phyloP scores from a whole-genome alignment of 2,329 filamentous ascomycete species.

The Annulohypoxylon truncatum region DNA sequence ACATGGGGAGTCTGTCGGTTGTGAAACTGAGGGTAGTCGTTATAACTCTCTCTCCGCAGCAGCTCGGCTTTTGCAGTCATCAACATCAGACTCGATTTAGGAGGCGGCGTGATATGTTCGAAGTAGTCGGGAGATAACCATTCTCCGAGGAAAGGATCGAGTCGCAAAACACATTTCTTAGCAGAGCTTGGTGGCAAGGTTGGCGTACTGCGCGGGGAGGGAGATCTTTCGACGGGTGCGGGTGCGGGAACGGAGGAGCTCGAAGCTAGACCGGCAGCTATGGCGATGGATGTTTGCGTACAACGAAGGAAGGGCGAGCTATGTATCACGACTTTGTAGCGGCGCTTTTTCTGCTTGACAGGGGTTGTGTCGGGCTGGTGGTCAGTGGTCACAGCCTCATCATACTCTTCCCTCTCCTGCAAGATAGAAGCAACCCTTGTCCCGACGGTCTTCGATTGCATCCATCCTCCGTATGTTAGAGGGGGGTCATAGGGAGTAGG shows the following conservation, averaged over 20 bases:
- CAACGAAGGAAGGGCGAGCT: slow-evolving; percentile 95
- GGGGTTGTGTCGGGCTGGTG: slow-evolving; percentile 33
- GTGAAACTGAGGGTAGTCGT: slow-evolving; percentile 58
- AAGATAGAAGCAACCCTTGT: slow-evolving; percentile 82
- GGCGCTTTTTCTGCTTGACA: slow-evolving; percentile 63
- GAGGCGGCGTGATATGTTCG: slow-evolving; percentile 89
- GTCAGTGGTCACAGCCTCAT: slow-evolving; percentile 41
- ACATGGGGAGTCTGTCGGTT: slow-evolving; percentile 44
- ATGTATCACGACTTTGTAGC: slow-evolving; percentile 86
- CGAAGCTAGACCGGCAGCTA: slow-evolving; percentile 85
- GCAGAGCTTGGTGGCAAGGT: slow-evolving; percentile 47
- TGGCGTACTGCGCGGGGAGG: slow-evolving; percentile 40
- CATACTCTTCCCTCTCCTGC: slow-evolving; percentile 62
- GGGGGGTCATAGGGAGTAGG: slow-evolving; percentile 96
- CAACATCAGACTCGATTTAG: slow-evolving; percentile 86
- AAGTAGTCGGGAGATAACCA: slow-evolving; percentile 96
- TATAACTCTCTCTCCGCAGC: slow-evolving; percentile 78
- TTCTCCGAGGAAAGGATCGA: slow-evolving; percentile 94
- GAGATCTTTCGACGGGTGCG: slow-evolving; percentile 45
- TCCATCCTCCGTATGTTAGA: slow-evolving; percentile 93
- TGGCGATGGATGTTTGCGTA: slow-evolving; percentile 89
- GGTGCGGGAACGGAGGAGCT: slow-evolving; percentile 57
- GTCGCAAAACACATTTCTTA: slow-evolving; percentile 74
- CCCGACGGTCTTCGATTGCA: slow-evolving; percentile 84
- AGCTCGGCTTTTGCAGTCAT: slow-evolving; percentile 89